Evolutionary conservation across 1,284 basidiomycete species (phyloP), one percentile per base, ranked within the genome.

Genomic region (Boletus semigastroideus): DNA sequence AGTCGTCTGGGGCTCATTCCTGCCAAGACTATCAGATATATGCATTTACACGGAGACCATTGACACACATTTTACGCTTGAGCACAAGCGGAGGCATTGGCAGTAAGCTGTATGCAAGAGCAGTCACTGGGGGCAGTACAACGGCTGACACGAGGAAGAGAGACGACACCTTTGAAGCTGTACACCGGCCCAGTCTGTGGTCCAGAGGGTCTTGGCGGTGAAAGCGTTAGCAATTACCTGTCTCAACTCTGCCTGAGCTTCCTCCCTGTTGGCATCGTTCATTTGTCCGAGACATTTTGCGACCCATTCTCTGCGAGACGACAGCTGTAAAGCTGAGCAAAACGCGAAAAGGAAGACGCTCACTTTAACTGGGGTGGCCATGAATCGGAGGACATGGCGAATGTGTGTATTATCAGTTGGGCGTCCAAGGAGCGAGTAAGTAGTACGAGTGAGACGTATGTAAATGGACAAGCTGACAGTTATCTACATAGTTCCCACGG

Each of bases 211-310:
- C 68, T 90, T 84, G 63, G 82, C 79, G 58, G 78, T 78, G 73
- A 87, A 90, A 75, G 89, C 80, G 63, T 89, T 84, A 80, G 86
- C 79, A 72, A 92, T 92, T 83, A 90, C 86, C 84, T 90, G 79
- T 82, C 86, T 87, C 66, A 92, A 71, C 76, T 92, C 90, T 61
- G 85, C 79, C 64, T 88, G 86, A 14, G 87, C 90, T 63, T 91
- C 89, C 48, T 73, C 72, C 66, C 80, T 79, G 69, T 90, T 92
- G 51, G 76, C 69, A 58, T 90, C 86, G 28, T 86, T 86, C 83
- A 91, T 90, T 72, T 90, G 84, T 37, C 86, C 84, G 20, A 92
- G 74, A 68, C 89, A 91, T 71, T 81, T 83, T 60, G 88, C 87
- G 46, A 92, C 90, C 90, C 90, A 92, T 70, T 89, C 87, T 73